Base-by-base conservation (phyloP, 1,284 basidiomycete genomes). In the Erythrobasidium hasegawianum region DNA sequence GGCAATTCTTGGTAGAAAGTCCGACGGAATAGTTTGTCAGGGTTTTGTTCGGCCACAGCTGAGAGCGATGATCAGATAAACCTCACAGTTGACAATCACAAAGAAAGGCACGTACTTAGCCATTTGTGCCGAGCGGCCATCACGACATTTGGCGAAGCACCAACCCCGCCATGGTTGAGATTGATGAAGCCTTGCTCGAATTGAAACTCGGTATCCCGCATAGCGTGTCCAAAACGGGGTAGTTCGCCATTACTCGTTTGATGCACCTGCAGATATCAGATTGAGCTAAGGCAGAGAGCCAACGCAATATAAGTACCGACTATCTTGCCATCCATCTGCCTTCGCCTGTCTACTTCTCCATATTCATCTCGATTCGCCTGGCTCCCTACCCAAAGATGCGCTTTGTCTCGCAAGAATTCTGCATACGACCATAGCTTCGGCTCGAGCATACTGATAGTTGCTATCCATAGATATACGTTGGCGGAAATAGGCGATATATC, bases 351-450 rank as follows among this genome's bases (percentile, higher is more conserved):
- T 5, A 85, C 81, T 67, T 83, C 81, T 3, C 70, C 72, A 67
- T 83, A 84, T 43, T 81, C 78, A 9, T 79, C 78, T 2, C 73
- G 67, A 8, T 69, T 61, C 0, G 71, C 70, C 0, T 59, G 68
- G 8, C 71, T 39, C 0, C 82, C 83, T 50, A 87, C 81, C 88
- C 88, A 90, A 68, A 86, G 86, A 81, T 83, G 84, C 1, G 86
- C 84, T 68, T 83, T 86, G 55, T 85, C 81, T 71, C 78, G 76
- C 27, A 90, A 81, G 71, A 91, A 90, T 7, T 84, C 83, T 13
- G 84, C 84, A 73, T 85, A 92, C 16, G 84, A 83, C 91, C 92
- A 95, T 1, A 88, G 77, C 20, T 81, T 79, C 0, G 83, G 80
- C 41, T 84, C 80, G 10, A 94, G 79, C 13, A 70, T 68, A 1